These are phyloP conservation scores for Paracamarosporium sp. DNA, from an alignment of 2,329 filamentous ascomycete genomes.

Conservation along the genomic window DNA sequence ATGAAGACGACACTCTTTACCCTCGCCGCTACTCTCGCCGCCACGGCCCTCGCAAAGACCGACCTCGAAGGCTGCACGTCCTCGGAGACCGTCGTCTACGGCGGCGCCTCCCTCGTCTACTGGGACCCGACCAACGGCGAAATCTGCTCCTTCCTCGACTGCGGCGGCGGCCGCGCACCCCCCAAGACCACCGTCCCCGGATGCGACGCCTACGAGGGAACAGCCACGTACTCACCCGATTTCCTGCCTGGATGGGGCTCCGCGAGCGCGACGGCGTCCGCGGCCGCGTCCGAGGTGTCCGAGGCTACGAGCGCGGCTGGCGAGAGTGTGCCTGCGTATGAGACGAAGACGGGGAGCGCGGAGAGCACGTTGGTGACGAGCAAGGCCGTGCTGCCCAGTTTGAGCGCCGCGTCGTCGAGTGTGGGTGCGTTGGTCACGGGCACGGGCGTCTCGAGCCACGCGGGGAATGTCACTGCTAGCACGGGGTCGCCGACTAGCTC, in stretches of 20 bases:
- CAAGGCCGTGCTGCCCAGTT: conserved; percentile 1
- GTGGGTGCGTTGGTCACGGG: no score
- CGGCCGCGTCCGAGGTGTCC: conserved; percentile 2
- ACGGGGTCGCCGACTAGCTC: conserved; percentile 10
- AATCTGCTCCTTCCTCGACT: conserved; percentile 70
- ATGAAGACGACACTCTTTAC: conserved; percentile 29
- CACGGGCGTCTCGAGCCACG: neutral
- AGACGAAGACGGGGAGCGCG: neutral
- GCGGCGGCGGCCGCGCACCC: conserved; percentile 70
- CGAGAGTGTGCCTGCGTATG: neutral
- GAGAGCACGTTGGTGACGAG: conserved; percentile 1
- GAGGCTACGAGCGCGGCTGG: conserved; percentile 12
- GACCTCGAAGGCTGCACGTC: conserved; percentile 55
- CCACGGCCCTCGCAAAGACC: conserved; percentile 42
- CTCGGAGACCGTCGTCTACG: conserved; percentile 51
- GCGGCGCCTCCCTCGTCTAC: conserved; percentile 60
- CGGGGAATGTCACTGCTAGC: conserved; percentile 18
- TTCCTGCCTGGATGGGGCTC: conserved; percentile 47
- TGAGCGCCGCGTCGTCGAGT: no score
- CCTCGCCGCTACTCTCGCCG: conserved; percentile 36
- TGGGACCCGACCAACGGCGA: conserved; percentile 70
- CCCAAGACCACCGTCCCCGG: conserved; percentile 69
- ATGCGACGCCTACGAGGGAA: conserved; percentile 63
- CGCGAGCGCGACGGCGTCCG: conserved; percentile 6
- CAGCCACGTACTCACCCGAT: conserved; percentile 60